A percentile compares a stretch with the other conserved stretches of the same genome.
These are phyloP conservation scores for Arthroderma sp. DNA, from an alignment of 2,329 filamentous ascomycete genomes.

Conservation along the genomic window DNA sequence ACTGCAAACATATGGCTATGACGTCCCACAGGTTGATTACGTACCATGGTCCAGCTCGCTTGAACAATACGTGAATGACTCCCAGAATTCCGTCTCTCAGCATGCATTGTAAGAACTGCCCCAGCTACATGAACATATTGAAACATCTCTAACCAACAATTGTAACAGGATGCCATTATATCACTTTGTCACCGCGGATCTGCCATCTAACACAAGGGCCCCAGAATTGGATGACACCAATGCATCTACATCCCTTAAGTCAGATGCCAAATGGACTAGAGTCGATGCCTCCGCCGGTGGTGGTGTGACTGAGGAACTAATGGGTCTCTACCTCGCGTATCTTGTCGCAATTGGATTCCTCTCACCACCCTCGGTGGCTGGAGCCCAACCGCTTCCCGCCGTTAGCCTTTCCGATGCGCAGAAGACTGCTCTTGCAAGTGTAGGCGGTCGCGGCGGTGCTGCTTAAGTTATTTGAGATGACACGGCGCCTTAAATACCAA, in stretches of 20 bases:
- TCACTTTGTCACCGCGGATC: conserved; percentile 58
- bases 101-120: conserved; percentile 21
- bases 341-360: conserved; percentile 50
- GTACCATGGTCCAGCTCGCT: conserved; percentile 56
- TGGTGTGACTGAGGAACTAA: conserved; percentile 45
- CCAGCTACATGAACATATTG: conserved; percentile 10
- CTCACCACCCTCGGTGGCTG: conserved; percentile 31
- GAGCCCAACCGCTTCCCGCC: conserved; percentile 30
- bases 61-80: conserved; percentile 53
- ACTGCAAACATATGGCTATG: conserved; percentile 62
- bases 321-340: conserved; percentile 50
- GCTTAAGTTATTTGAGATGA: neutral
- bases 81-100: conserved; percentile 57
- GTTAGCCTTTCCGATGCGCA: conserved; percentile 31
- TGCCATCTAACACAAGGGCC: conserved; percentile 58
- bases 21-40: conserved; percentile 55
- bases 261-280: conserved; percentile 47
- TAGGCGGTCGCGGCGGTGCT: conserved; percentile 38
- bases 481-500: neutral
- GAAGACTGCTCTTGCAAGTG: conserved; percentile 34
- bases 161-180: conserved; percentile 50
- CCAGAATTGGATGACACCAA: conserved; percentile 65
- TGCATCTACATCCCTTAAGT: conserved; percentile 50
- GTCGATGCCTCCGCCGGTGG: conserved; percentile 41
- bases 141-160: conserved; percentile 16